Evolutionary conservation across 352 stramenopile species (phyloP).

Genomic region (Phytophthora sansomeana): DNA sequence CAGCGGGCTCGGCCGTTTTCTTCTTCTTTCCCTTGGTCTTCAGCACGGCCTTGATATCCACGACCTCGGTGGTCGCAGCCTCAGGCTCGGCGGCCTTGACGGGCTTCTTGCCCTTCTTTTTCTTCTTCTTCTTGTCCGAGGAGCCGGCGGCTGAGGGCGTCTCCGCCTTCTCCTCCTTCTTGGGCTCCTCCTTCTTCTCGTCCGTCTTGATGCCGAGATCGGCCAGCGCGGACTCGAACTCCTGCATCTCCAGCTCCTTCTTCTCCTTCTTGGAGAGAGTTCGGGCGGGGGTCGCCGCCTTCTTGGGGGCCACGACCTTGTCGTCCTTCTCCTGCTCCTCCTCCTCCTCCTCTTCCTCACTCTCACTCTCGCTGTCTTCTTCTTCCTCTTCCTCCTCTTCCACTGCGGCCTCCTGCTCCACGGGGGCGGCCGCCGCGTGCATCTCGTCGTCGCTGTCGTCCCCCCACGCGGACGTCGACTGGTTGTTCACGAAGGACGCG

Average conservation of each 20-base stretch:
- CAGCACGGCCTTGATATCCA: constrained; percentile 80
- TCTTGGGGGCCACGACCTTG: constrained; percentile 41
- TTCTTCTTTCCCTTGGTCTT: constrained; percentile 86
- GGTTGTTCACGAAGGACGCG: constrained; percentile 78
- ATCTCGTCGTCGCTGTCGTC: constrained; percentile 83
- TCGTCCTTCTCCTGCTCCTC: constrained; percentile 53
- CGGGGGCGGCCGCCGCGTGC: constrained; percentile 42
- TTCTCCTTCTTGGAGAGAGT: constrained; percentile 86
- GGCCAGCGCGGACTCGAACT: constrained; percentile 70
- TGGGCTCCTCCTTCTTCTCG: constrained; percentile 21
- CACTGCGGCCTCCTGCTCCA: constrained; percentile 48
- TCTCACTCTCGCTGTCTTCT: constrained; percentile 48
- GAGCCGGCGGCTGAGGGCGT: constrained; percentile 29
- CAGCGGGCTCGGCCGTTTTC: constrained; percentile 60
- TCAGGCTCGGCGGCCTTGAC: constrained; percentile 25
- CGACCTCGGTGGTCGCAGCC: constrained; percentile 40
- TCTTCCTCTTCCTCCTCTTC: constrained; percentile 64
- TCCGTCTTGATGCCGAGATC: constrained; percentile 65
- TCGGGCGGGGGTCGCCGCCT: constrained; percentile 37
- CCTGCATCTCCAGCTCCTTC: constrained; percentile 81
- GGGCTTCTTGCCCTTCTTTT: constrained; percentile 72
- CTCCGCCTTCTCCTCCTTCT: constrained; percentile 54
- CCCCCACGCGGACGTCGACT: constrained; percentile 68
- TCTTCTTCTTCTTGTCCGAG: constrained; percentile 62
- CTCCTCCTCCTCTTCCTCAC: constrained; percentile 61